Percentiles rank a stretch among this genome's conserved stretches.
Conservation (phyloP, 106 monocot genomes). For the Apostasia shenzhenica region DNA sequence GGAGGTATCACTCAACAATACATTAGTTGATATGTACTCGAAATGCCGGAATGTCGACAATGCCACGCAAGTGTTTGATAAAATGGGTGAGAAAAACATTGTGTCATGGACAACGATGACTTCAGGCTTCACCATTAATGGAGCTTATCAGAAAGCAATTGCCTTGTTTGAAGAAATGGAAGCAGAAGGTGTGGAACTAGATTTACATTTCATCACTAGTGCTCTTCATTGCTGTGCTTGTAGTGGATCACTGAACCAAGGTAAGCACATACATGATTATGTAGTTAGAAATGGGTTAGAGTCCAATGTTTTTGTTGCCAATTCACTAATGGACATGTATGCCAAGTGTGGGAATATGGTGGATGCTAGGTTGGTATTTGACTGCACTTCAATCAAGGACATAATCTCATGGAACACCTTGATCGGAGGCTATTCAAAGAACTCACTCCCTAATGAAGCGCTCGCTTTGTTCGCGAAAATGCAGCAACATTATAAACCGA, state of each 20-base stretch:
- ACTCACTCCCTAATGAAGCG: conserved; percentile 51
- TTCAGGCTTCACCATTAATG: conserved; percentile 30
- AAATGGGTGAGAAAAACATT: conserved; percentile 39
- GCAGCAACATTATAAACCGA: conserved; percentile 33
- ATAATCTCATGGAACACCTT: conserved; percentile 74
- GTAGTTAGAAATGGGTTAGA: conserved; percentile 34
- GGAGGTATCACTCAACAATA: conserved; percentile 40
- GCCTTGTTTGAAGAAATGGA: conserved; percentile 50
- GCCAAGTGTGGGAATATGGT: conserved; percentile 62
- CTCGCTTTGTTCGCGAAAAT: conserved; percentile 43
- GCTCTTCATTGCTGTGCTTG: conserved; percentile 68
- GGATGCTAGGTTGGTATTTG: conserved; percentile 47
- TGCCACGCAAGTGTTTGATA: conserved; percentile 34
- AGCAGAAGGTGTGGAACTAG: conserved; percentile 36
- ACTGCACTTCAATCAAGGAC: conserved; percentile 30
- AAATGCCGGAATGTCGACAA: conserved; percentile 50
- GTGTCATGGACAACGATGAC: conserved; percentile 83
- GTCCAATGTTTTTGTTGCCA: conserved; percentile 39
- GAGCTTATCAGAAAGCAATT: conserved; percentile 44
- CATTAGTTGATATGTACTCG: conserved; percentile 63
- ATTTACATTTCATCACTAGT: conserved; percentile 40
- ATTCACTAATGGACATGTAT: conserved; percentile 85
- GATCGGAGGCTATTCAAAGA: conserved; percentile 72
- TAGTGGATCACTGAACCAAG: conserved; percentile 33
- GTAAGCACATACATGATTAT: conserved; percentile 45